Evolutionary conservation across 2,329 filamentous ascomycete species (phyloP).

Genomic region (Didymella pinodella): DNA sequence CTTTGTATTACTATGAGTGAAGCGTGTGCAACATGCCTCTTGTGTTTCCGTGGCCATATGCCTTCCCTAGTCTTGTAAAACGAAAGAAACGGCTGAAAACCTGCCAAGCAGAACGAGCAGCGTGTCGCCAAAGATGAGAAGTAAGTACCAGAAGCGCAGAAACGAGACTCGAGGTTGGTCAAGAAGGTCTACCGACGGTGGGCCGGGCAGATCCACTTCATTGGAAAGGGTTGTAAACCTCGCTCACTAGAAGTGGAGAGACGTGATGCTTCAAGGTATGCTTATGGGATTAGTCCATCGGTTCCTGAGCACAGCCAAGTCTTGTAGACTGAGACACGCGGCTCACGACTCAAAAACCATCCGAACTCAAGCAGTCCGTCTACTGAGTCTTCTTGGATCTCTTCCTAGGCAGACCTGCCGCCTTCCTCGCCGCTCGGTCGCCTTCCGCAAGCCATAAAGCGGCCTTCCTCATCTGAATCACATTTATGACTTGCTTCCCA

Average conservation of each 20-base stretch:
- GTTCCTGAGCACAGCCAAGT: background rate
- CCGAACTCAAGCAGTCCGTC: background rate
- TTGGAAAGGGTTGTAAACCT: background rate
- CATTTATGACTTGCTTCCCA: conserved; percentile 91
- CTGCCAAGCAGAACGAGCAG: background rate
- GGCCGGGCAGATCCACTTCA: background rate
- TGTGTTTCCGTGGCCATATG: conserved; percentile 6
- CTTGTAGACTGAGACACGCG: background rate
- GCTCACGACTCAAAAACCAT: background rate
- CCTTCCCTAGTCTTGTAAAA: conserved; percentile 17
- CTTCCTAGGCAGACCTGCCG: conserved; percentile 50
- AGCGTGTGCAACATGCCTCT: conserved; percentile 5
- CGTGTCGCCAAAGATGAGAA: background rate
- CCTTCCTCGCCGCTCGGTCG: conserved; percentile 72
- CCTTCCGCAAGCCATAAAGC: conserved; percentile 92
- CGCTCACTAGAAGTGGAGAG: background rate
- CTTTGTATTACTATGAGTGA: conserved; percentile 20
- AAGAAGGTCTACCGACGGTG: background rate
- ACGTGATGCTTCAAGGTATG: background rate
- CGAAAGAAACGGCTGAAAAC: conserved; percentile 4
- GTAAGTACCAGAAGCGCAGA: conserved; percentile 13
- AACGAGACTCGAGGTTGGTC: background rate
- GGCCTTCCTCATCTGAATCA: conserved; percentile 92
- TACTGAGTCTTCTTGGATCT: conserved; percentile 39
- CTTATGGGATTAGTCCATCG: background rate